A percentile compares a stretch with the other conserved stretches of the same genome.
phyloP scores from a whole-genome alignment of 768 basidiomycete species.

The Amylocystis lapponica region DNA sequence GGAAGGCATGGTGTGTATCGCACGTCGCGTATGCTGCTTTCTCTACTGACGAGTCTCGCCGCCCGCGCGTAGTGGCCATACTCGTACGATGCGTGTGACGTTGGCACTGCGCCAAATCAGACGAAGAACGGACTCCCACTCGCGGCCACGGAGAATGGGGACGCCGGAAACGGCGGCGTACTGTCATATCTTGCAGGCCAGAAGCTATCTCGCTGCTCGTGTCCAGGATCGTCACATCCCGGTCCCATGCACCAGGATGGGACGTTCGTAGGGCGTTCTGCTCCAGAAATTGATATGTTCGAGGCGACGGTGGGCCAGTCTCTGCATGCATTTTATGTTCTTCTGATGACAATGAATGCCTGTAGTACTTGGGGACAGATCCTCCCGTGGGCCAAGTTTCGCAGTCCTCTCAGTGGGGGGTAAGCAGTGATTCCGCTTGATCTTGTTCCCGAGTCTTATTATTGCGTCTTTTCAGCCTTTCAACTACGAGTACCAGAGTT shows the following conservation, averaged over 20 bases:
- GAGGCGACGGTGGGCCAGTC: slow-evolving; percentile 68
- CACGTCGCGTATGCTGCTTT: no score
- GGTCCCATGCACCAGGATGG: slow-evolving; percentile 74
- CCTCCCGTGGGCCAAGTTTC: slow-evolving; percentile 68
- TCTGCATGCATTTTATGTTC: slow-evolving; percentile 52
- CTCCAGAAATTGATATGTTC: slow-evolving; percentile 89
- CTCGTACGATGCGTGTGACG: slow-evolving; percentile 81
- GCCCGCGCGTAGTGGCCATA: slow-evolving; percentile 60
- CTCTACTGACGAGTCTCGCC: neutral
- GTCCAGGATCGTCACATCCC: slow-evolving; percentile 74
- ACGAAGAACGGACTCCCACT: slow-evolving; percentile 62
- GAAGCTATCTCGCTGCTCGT: slow-evolving; percentile 85
- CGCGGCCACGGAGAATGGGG: slow-evolving; percentile 58
- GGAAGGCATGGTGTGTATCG: slow-evolving; percentile 66
- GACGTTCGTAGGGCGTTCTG: slow-evolving; percentile 70
- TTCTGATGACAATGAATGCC: slow-evolving; percentile 27
- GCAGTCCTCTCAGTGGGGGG: slow-evolving; percentile 81
- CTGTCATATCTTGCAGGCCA: slow-evolving; percentile 77
- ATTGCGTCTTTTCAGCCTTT: slow-evolving; percentile 49
- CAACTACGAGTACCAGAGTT: slow-evolving; percentile 67
- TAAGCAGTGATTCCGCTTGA: no score
- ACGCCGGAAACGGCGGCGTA: slow-evolving; percentile 32
- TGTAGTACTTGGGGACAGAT: slow-evolving; percentile 23
- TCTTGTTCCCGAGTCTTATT: neutral
- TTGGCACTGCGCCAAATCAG: slow-evolving; percentile 53